phyloP scores from a whole-genome alignment of 208 protist species.

The Phytomonas sp. region DNA sequence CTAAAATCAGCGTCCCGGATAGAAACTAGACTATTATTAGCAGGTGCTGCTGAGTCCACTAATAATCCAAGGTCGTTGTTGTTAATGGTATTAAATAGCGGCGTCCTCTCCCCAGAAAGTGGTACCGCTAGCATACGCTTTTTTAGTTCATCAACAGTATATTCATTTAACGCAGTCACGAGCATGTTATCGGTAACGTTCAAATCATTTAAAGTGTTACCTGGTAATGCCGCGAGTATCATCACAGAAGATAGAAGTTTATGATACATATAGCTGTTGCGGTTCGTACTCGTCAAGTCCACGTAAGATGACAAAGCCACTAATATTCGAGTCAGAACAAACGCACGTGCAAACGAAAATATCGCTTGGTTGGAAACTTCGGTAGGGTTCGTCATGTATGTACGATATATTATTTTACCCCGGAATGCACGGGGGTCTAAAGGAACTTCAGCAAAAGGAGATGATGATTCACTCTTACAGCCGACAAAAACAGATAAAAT shows the following conservation, averaged over 20 bases:
- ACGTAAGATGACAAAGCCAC: constrained; percentile 78
- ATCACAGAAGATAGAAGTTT: constrained; percentile 30
- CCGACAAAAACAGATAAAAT: constrained; percentile 77
- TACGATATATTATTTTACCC: constrained; percentile 75
- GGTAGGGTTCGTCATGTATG: constrained; percentile 22
- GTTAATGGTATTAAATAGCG: constrained; percentile 14
- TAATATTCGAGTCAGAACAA: constrained; percentile 78
- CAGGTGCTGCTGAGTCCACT: constrained; percentile 10
- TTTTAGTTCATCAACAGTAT: constrained; percentile 19
- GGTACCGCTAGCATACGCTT: constrained; percentile 25
- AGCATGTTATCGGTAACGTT: constrained; percentile 37
- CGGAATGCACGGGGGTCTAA: constrained; percentile 67
- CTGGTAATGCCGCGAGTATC: constrained; percentile 38
- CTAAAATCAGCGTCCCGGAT: neutral
- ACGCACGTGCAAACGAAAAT: constrained; percentile 64
- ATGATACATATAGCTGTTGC: constrained; percentile 28
- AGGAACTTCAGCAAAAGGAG: constrained; percentile 67
- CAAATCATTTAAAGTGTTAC: constrained; percentile 27
- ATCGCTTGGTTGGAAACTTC: constrained; percentile 28
- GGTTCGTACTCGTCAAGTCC: constrained; percentile 16
- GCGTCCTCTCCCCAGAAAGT: constrained; percentile 12
- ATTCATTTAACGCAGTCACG: constrained; percentile 21
- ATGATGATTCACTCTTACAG: constrained; percentile 74
- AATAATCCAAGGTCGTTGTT: constrained; percentile 36
- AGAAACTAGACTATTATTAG: neutral